These are phyloP conservation scores for Cadophora luteo-olivacea DNA, from an alignment of 2,329 filamentous ascomycete species.

Conservation along the genomic window DNA sequence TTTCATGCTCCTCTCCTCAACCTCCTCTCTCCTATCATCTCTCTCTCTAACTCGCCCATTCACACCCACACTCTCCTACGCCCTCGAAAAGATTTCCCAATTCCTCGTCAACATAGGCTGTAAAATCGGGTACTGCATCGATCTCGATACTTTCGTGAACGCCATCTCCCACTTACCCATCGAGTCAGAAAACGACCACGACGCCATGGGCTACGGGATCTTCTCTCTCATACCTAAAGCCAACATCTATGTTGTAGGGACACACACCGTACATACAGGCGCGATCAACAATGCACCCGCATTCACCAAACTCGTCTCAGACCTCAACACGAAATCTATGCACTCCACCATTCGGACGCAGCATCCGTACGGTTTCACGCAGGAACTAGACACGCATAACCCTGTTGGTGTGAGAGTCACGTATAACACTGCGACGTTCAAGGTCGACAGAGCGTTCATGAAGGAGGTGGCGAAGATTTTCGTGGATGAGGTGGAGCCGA, in stretches of 20 bases:
- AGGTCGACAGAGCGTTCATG: conserved; percentile 24
- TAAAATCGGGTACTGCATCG: conserved; percentile 17
- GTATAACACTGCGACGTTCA: conserved; percentile 29
- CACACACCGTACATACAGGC: neutral
- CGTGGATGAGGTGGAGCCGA: conserved; percentile 21
- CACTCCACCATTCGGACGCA: conserved; percentile 1
- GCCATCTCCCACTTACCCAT: neutral
- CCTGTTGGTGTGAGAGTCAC: neutral
- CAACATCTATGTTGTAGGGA: neutral
- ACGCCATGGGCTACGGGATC: neutral
- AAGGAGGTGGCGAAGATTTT: conserved; percentile 26
- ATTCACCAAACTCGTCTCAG: neutral
- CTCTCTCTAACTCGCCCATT: neutral
- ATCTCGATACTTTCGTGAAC: neutral
- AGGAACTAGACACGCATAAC: neutral
- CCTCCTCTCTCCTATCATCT: neutral
- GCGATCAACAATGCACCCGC: neutral
- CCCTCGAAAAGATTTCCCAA: neutral
- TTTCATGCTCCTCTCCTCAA: conserved; percentile 2
- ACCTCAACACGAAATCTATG: neutral
- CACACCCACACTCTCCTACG: neutral
- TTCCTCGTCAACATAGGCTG: neutral
- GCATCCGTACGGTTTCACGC: neutral
- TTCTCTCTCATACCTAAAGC: neutral
- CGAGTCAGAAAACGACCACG: neutral